Percentiles rank a stretch among this genome's conserved stretches.
Evolutionary conservation across 768 basidiomycete genomes (phyloP).

Genomic region (Pleurotus giganteus): DNA sequence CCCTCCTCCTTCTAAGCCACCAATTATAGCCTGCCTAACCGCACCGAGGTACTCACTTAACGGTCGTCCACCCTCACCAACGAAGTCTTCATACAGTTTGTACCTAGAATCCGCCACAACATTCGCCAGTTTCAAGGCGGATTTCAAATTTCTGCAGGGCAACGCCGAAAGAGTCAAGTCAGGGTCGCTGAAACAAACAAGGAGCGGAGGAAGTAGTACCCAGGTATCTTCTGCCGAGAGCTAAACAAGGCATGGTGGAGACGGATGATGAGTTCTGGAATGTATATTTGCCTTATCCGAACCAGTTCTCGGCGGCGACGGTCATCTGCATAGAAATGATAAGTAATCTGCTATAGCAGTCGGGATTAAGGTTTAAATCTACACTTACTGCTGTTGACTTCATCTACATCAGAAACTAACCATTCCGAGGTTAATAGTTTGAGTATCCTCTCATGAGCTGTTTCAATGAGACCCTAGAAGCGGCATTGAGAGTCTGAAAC

Average conservation of each 20-base stretch:
- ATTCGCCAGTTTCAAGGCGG: conserved; percentile 74
- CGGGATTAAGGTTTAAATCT: not conserved
- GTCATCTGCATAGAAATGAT: conserved; percentile 33
- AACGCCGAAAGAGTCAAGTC: not conserved
- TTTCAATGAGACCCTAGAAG: conserved; percentile 55
- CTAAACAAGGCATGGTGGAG: conserved; percentile 71
- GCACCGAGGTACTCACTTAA: conserved; percentile 73
- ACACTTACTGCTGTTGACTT: conserved; percentile 32
- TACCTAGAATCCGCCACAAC: conserved; percentile 87
- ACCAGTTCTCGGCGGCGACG: conserved; percentile 64
- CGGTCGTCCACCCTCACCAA: conserved; percentile 54
- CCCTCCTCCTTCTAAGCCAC: conserved; percentile 69
- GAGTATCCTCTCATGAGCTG: conserved; percentile 60
- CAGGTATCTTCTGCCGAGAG: conserved; percentile 62
- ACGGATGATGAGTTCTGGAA: conserved; percentile 87
- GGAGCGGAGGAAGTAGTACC: conserved; percentile 35
- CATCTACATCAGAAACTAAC: conserved; percentile 59
- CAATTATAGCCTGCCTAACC: conserved; percentile 70
- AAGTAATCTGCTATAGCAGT: not conserved
- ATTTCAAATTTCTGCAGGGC: conserved; percentile 64
- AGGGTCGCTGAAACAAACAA: not conserved
- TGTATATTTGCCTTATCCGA: conserved; percentile 83
- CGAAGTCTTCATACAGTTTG: conserved; percentile 83
- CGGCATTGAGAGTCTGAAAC: not conserved
- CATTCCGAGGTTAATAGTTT: conserved; percentile 78